A percentile compares a stretch with the other conserved stretches of the same genome.
Conservation (phyloP, 805 yeast genomes). For the Kazachstania viticola region DNA sequence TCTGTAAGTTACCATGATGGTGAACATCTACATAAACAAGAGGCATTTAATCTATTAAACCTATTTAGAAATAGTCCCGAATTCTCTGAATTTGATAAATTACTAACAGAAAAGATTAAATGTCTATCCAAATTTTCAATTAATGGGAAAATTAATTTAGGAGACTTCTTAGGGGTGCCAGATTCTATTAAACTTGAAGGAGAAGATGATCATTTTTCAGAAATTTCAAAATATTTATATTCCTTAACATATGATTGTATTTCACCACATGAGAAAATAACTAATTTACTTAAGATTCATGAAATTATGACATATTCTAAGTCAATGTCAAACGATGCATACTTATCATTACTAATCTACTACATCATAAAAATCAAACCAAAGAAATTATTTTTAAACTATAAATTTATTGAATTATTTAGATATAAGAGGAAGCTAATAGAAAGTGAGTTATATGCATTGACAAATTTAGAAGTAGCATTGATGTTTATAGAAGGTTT, state of each 20-base stretch:
- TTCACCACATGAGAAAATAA: conserved; percentile 23
- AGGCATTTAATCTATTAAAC: conserved; percentile 13
- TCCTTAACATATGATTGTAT: conserved; percentile 14
- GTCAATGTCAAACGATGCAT: conserved; percentile 24
- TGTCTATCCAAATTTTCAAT: conserved; percentile 11
- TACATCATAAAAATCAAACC: conserved; percentile 16
- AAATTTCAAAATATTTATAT: conserved; percentile 9
- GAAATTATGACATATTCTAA: conserved; percentile 16
- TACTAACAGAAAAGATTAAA: conserved; percentile 15
- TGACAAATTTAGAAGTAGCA: conserved; percentile 27
- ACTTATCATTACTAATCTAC: conserved; percentile 22
- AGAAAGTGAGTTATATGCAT: conserved; percentile 23
- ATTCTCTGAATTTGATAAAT: conserved; percentile 19
- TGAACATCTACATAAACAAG: conserved; percentile 3
- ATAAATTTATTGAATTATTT: conserved; percentile 23
- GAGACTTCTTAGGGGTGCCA: conserved; percentile 18
- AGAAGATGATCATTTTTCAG: conserved; percentile 4
- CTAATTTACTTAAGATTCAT: conserved; percentile 18
- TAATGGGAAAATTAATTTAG: conserved; percentile 15
- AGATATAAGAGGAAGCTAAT: conserved; percentile 24
- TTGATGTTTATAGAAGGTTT: conserved; percentile 24
- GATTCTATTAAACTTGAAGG: conserved; percentile 4
- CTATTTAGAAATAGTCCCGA: conserved; percentile 25
- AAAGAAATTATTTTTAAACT: conserved; percentile 17
- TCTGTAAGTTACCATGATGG: background rate